A percentile compares a stretch with the other conserved stretches of the same genome.
These are phyloP conservation scores for Grosmannia clavigera DNA, from an alignment of 2,329 filamentous ascomycete species.

Conservation along the genomic window DNA sequence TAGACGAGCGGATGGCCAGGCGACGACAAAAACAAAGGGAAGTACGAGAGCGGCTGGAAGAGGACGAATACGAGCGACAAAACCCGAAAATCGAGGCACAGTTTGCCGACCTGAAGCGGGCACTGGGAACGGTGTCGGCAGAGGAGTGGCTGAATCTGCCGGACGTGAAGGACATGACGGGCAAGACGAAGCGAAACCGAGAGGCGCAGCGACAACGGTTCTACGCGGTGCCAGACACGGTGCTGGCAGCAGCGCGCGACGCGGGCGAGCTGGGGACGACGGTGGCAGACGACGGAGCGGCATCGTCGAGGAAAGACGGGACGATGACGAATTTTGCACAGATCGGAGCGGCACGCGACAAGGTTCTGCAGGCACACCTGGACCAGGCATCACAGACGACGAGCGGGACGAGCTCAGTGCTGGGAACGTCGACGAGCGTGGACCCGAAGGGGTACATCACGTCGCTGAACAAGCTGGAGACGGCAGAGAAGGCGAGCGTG, in stretches of 20 bases:
- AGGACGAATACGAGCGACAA: constrained; percentile 89
- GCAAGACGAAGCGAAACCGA: constrained; percentile 77
- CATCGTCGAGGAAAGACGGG: constrained; percentile 50
- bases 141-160: constrained; percentile 95
- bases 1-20: constrained; percentile 95
- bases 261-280: constrained; percentile 75
- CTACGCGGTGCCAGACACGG: constrained; percentile 94
- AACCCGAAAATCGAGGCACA: constrained; percentile 98
- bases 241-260: constrained; percentile 75
- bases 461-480: constrained; percentile 69
- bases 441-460: constrained; percentile 95
- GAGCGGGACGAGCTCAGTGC: constrained; percentile 51
- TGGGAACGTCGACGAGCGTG: constrained; percentile 78
- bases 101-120: constrained; percentile 90
- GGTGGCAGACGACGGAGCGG: constrained; percentile 55
- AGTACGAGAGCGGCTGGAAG: constrained; percentile 81
- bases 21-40: constrained; percentile 76
- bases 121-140: constrained; percentile 75
- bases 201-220: constrained; percentile 75
- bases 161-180: constrained; percentile 91
- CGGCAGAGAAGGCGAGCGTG: constrained; percentile 72
- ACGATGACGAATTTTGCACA: constrained; percentile 98
- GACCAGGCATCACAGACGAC: constrained; percentile 69
- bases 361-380: constrained; percentile 69
- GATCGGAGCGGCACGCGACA: constrained; percentile 91